Evolutionary conservation across 768 basidiomycete species (phyloP).

Genomic region (Phlegmacium glaucopus): DNA sequence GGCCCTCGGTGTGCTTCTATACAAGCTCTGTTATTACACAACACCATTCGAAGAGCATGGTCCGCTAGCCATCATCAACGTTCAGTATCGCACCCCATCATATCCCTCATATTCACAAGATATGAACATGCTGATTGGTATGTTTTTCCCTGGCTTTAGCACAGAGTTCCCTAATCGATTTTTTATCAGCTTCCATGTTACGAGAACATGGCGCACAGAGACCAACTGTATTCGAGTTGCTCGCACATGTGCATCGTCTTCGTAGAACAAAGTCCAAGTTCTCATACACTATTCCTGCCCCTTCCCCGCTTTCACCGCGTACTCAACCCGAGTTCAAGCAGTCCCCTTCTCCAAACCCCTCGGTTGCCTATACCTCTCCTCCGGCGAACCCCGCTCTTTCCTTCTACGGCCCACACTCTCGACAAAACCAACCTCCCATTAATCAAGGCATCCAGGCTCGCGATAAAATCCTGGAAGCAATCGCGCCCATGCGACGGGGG

Average conservation of each 20-base stretch:
- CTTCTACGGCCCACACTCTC: conserved; percentile 9
- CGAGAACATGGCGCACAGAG: conserved; percentile 85
- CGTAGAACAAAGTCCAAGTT: conserved; percentile 85
- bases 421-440: conserved; percentile 21
- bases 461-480: conserved; percentile 76
- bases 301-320: conserved; percentile 44
- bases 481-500: conserved; percentile 75
- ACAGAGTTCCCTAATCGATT: conserved; percentile 9
- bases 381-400: conserved; percentile 13
- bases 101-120: conserved; percentile 84
- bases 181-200: conserved; percentile 76
- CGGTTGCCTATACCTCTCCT: conserved; percentile 22
- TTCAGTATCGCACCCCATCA: conserved; percentile 88
- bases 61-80: conserved; percentile 92
- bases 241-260: conserved; percentile 78
- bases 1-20: conserved; percentile 95
- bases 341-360: conserved; percentile 17
- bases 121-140: conserved; percentile 83
- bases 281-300: conserved; percentile 56
- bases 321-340: conserved; percentile 7
- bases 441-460: conserved; percentile 65
- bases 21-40: conserved; percentile 99
- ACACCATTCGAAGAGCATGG: conserved; percentile 99
- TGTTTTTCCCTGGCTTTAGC: conserved; percentile 17
- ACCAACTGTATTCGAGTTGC: conserved; percentile 84